phyloP scores from a whole-genome alignment of 2,329 filamentous ascomycete species.

The Zymoseptoria brevis region DNA sequence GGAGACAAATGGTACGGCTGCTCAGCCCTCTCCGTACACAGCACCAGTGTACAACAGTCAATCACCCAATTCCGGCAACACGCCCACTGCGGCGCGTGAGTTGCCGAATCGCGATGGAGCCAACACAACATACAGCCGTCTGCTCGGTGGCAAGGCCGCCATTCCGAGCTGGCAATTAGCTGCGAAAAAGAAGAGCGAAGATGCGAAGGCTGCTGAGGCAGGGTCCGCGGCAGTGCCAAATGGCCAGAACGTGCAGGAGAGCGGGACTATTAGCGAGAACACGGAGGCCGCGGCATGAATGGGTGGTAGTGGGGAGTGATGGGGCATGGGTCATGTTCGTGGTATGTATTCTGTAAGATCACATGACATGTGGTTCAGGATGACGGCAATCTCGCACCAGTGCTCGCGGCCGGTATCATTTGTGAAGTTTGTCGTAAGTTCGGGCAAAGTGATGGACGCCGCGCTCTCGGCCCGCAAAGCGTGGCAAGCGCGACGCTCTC shows the following conservation, averaged over 20 bases:
- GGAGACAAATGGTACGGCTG: conserved; percentile 15
- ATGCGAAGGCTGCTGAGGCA: conserved; percentile 33
- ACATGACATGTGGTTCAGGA: background rate
- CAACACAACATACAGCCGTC: conserved; percentile 20
- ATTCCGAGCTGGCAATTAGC: conserved; percentile 49
- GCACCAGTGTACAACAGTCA: background rate
- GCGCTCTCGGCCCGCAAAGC: too few relatives aligned
- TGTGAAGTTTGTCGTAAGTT: background rate
- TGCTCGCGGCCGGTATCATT: background rate
- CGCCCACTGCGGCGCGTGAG: conserved; percentile 11
- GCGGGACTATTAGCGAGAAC: conserved; percentile 17
- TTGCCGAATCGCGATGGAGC: conserved; percentile 9
- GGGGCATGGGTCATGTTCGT: background rate
- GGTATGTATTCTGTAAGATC: background rate
- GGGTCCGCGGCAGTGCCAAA: conserved; percentile 6
- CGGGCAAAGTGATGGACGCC: background rate
- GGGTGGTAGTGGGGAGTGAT: background rate
- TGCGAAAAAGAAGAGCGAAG: conserved; percentile 41
- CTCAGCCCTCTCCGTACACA: background rate
- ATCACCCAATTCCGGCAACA: conserved; percentile 4
- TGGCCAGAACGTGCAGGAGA: conserved; percentile 15
- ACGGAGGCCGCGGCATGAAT: conserved; percentile 4
- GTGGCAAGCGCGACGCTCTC: background rate
- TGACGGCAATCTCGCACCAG: background rate
- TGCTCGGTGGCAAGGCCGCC: conserved; percentile 31